Evolutionary conservation across 257 asterid species (phyloP).

Genomic region (Salvia miltiorrhiza): DNA sequence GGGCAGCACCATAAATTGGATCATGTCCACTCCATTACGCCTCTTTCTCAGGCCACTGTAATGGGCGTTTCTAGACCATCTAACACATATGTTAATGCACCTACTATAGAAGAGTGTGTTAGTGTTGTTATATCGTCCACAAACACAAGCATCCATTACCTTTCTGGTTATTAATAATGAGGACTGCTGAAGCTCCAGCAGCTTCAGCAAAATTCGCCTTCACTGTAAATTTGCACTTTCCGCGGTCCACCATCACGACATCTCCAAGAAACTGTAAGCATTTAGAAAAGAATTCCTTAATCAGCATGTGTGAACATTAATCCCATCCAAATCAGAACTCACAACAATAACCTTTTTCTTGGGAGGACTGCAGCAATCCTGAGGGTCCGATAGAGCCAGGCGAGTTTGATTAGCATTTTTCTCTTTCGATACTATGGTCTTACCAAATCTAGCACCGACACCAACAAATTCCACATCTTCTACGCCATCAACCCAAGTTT

Average conservation of each 20-base stretch:
- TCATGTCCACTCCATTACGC: not conserved
- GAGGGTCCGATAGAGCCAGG: constrained; percentile 61
- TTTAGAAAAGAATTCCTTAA: not conserved
- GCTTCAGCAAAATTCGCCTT: constrained; percentile 86
- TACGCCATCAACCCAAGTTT: constrained; percentile 74
- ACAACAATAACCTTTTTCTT: constrained; percentile 48
- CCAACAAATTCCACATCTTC: constrained; percentile 86
- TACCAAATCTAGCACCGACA: constrained; percentile 93
- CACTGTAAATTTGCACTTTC: constrained; percentile 74
- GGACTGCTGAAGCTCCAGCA: constrained; percentile 92
- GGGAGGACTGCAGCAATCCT: constrained; percentile 66
- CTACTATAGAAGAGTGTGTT: not conserved
- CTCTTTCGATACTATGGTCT: constrained; percentile 75
- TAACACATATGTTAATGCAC: not conserved
- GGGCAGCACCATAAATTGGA: not conserved
- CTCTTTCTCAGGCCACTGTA: not conserved
- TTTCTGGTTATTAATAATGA: constrained; percentile 78
- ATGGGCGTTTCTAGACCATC: not conserved
- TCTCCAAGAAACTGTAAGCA: constrained; percentile 67
- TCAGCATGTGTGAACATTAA: constrained; percentile 20
- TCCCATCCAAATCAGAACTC: not conserved
- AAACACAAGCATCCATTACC: constrained; percentile 43
- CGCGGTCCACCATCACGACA: constrained; percentile 78
- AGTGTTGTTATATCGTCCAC: not conserved
- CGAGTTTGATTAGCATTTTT: constrained; percentile 70